These are phyloP conservation scores for Lagerstroemia speciosa DNA, from an alignment of 345 rosid genomes.

Conservation along the genomic window DNA sequence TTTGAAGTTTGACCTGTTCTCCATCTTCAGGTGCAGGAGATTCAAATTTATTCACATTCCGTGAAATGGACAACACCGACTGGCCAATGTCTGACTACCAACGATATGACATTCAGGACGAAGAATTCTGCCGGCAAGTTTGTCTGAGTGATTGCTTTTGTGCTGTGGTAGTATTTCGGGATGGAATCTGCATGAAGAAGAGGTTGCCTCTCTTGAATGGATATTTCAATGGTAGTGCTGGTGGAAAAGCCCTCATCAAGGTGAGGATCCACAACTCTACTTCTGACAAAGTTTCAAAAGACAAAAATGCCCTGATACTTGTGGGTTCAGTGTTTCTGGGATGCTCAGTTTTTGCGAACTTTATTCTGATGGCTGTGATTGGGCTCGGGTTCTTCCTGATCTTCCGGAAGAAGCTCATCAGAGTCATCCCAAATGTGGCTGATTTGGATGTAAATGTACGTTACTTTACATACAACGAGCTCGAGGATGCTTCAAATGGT, in stretches of 20 bases:
- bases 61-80: slow-evolving; percentile 17
- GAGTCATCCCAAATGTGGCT: background rate
- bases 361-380: slow-evolving; percentile 8
- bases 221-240: background rate
- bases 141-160: slow-evolving; percentile 52
- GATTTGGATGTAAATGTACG: slow-evolving; percentile 11
- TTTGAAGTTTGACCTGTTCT: too few species aligned
- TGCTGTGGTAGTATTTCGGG: slow-evolving; percentile 26
- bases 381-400: slow-evolving; percentile 6
- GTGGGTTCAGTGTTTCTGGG: slow-evolving; percentile 22
- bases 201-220: slow-evolving; percentile 37
- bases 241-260: slow-evolving; percentile 31
- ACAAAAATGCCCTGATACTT: slow-evolving; percentile 8
- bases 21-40: slow-evolving; percentile 3
- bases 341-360: slow-evolving; percentile 16
- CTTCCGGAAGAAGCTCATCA: background rate
- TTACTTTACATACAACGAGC: slow-evolving; percentile 26
- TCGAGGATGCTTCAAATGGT: slow-evolving; percentile 22
- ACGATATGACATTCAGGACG: slow-evolving; percentile 2
- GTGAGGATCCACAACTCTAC: slow-evolving; percentile 15
- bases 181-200: slow-evolving; percentile 36
- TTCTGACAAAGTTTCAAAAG: too few species aligned
- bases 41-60: slow-evolving; percentile 14
- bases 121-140: slow-evolving; percentile 30
- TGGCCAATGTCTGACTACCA: slow-evolving; percentile 32